Base-by-base conservation (phyloP, 2,329 filamentous ascomycete species). In the Hypoxylon sp. region DNA sequence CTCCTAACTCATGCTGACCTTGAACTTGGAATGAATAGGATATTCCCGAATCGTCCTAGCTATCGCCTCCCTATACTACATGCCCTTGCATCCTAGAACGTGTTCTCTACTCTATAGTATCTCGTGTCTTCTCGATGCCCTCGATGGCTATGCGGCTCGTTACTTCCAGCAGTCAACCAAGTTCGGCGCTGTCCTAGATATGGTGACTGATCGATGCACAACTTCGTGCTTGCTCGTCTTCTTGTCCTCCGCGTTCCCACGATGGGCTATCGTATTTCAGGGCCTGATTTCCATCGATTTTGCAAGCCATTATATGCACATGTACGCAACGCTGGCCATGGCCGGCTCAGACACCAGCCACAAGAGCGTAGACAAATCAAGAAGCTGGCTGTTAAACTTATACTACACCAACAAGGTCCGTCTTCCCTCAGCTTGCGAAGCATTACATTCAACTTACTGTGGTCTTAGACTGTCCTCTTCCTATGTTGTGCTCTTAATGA, bases 141-240 rank as follows among this genome's bases (percentile, higher is more conserved):
- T 98, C 71, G 96, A 99, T 79, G 96, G 96, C 75, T 92, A 94
- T 75, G 94, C 94, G n/a, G 96, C 96, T 64, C 91, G 93, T 52
- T 85, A 88, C 91, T 95, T 88, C 79, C 89, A 97, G 76, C 96
- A 99, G 81, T 95, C 93, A 39, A 98, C 96, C 60, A 92, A 92
- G 72, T 99, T 99, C 80, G 96, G 96, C 71, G 96, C 95, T 33
- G 95, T 99, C 35, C 87, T 99, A 71, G 96, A 99, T 84, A 99
- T 99, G 96, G 95, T 99, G 69, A 99, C 96, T 17, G 96, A 99
- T 82, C 92, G 96, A 67, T 98, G 96, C 85, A 98, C 95, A 31
- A 99, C 96, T 2, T 91, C 95, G 2, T 99, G 96, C 81, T 84
- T 99, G 74, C 88, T 99, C 53, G 94, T 98, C 55, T 99, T 98